Evolutionary conservation across 495 filamentous ascomycete genomes (phyloP), one percentile per base, ranked within the genome.

Genomic region (Bryoglossum gracile): DNA sequence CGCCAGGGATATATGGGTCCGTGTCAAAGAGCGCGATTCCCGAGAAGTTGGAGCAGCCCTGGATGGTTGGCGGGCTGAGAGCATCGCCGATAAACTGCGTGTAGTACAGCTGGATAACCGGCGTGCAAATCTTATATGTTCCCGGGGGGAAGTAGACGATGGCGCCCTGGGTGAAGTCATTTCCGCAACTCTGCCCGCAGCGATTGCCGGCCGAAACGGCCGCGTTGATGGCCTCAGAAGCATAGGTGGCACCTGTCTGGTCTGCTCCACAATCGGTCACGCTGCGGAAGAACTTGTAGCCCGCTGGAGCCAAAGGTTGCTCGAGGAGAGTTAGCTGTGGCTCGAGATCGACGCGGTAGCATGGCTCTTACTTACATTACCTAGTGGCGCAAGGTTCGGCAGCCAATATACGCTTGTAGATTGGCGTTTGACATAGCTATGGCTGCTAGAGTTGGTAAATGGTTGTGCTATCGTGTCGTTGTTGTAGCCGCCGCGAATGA

Each of bases 21-120:
- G 57, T 51, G 45, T 70, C 65, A 18, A 67, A 26, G 0, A 65
- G 30, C 0, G 46, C 62, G 4, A 62, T 57, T 4, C 62, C 67
- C 3, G 28, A 41, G 53, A 71, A 70, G 34, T 46, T 61, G 4
- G 53, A 21, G 19, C 75, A 75, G 9, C 81, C 84, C 55, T 84
- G 80, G 37, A 89, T 65, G 1, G 78, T 75, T 5, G 85, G 83
- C 16, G 74, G 63, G 46, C 74, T 65, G 51, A 78, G 75, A 2
- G 43, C 61, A 53, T 72, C 59, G 6, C 69, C 68, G 34, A 69
- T 48, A 21, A 71, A 56, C 17, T 65, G 62, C 10, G 68, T 70
- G 35, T 61, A 58, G 59, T 69, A 73, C 34, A 62, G 63, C 8
- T 33, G 28, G 2, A 46, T 40, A 33, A 53, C 18, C 9, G 43